phyloP scores from a whole-genome alignment of 495 filamentous ascomycete genomes.

The Filosporella fistucella region DNA sequence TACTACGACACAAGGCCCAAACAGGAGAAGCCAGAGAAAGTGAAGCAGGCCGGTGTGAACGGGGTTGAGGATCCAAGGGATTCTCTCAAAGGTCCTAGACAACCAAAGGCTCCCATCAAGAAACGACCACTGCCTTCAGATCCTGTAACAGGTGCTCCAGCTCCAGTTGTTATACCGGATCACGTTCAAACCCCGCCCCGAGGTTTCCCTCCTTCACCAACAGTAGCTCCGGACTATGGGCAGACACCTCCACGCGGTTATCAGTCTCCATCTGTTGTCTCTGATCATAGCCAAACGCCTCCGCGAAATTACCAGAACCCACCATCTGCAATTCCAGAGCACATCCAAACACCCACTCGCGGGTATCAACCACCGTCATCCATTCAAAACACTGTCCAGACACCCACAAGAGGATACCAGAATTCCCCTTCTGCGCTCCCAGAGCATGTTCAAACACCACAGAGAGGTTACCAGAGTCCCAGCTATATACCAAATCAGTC shows the following conservation, averaged over 20 bases:
- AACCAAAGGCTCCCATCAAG: slow-evolving; percentile 55
- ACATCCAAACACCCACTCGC: slow-evolving; percentile 34
- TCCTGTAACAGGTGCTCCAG: slow-evolving; percentile 45
- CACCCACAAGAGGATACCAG: slow-evolving; percentile 14
- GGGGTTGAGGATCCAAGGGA: slow-evolving; percentile 26
- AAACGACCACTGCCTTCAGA: slow-evolving; percentile 75
- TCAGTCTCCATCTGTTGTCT: slow-evolving; percentile 22
- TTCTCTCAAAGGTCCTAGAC: slow-evolving; percentile 46
- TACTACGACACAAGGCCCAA: slow-evolving; percentile 90
- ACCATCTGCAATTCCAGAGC: slow-evolving; percentile 23
- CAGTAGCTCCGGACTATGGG: slow-evolving; percentile 29
- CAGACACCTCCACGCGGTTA: slow-evolving; percentile 37
- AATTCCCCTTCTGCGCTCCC: slow-evolving; percentile 11
- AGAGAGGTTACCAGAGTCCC: slow-evolving; percentile 18
- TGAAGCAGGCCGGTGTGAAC: slow-evolving; percentile 18
- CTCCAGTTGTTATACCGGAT: slow-evolving; percentile 22
- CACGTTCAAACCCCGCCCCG: slow-evolving; percentile 26
- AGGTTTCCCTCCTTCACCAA: slow-evolving; percentile 15
- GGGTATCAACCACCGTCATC: slow-evolving; percentile 27
- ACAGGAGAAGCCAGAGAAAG: slow-evolving; percentile 37
- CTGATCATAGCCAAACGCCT: slow-evolving; percentile 36
- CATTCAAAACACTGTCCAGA: slow-evolving; percentile 26
- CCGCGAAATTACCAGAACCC: slow-evolving; percentile 33
- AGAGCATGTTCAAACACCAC: slow-evolving; percentile 26
- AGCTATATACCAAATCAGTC: slow-evolving; percentile 33